phyloP scores from a whole-genome alignment of 2,329 filamentous ascomycete species.

The Metarhizium humberi region DNA sequence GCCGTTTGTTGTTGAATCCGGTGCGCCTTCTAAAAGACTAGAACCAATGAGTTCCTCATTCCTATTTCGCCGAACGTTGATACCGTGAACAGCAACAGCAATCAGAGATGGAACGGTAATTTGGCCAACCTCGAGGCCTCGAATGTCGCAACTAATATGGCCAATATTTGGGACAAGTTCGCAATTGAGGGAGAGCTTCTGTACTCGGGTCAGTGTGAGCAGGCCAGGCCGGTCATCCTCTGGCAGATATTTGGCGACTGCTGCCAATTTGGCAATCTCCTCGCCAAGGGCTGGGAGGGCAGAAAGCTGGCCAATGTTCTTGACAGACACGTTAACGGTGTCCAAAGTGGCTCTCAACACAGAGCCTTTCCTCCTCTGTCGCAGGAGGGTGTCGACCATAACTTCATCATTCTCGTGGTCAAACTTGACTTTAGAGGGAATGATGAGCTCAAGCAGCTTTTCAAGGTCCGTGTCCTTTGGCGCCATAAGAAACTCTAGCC shows the following conservation, averaged over 20 bases:
- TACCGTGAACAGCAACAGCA: slow-evolving; percentile 60
- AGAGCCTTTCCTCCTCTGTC: slow-evolving; percentile 78
- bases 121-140: slow-evolving; percentile 63
- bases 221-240: slow-evolving; percentile 91
- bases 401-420: slow-evolving; percentile 83
- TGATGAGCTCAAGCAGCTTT: slow-evolving; percentile 74
- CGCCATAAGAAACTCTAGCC: slow-evolving; percentile 60
- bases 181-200: slow-evolving; percentile 50
- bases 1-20: slow-evolving; percentile 15
- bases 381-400: slow-evolving; percentile 80
- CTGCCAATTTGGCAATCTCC: slow-evolving; percentile 74
- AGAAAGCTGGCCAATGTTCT: slow-evolving; percentile 54
- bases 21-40: slow-evolving; percentile 16
- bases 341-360: slow-evolving; percentile 65
- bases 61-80: slow-evolving; percentile 55
- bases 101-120: slow-evolving; percentile 78
- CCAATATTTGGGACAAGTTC: slow-evolving; percentile 64
- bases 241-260: slow-evolving; percentile 86
- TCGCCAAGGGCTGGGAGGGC: slow-evolving; percentile 63
- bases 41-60: slow-evolving; percentile 63
- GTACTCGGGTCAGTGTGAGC: slow-evolving; percentile 61
- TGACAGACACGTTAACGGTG: slow-evolving; percentile 51
- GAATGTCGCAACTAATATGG: slow-evolving; percentile 44
- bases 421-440: slow-evolving; percentile 84
- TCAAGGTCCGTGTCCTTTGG: slow-evolving; percentile 77